Conservation (phyloP, 495 filamentous ascomycete species). For the Daldinia concentrica region DNA sequence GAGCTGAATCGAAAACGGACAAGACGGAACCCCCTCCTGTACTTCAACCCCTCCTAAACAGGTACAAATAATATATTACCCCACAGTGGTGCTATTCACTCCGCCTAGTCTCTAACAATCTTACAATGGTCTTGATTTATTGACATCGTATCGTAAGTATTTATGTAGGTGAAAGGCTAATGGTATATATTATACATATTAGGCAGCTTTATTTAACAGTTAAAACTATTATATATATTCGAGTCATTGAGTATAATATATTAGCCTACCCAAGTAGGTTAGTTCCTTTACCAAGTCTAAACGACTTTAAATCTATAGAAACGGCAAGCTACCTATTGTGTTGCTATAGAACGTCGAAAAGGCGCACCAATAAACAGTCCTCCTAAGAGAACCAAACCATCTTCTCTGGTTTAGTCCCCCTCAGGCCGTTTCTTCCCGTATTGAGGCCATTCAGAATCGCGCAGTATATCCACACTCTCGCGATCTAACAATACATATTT, state of each 20-base stretch:
- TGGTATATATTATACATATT: too few relatives aligned
- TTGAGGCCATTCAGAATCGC: not conserved
- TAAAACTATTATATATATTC: too few relatives aligned
- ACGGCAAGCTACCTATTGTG: not conserved
- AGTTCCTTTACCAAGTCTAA: too few relatives aligned
- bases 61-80: not conserved
- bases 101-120: too few relatives aligned
- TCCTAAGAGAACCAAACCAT: not conserved
- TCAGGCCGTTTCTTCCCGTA: not conserved
- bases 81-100: not conserved
- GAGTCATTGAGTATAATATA: too few relatives aligned
- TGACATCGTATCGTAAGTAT: too few relatives aligned
- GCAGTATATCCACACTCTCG: not conserved
- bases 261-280: too few relatives aligned
- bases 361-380: not conserved
- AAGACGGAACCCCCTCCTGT: not conserved
- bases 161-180: too few relatives aligned
- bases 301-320: not conserved
- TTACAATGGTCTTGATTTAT: too few relatives aligned
- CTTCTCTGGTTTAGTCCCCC: not conserved
- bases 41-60: not conserved
- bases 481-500: not conserved
- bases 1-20: constrained; percentile 13
- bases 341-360: not conserved
- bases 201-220: too few relatives aligned